A percentile compares a stretch with the other conserved stretches of the same genome.
phyloP scores from a whole-genome alignment of 1,284 basidiomycete species.

The Cryptococcus sp. region DNA sequence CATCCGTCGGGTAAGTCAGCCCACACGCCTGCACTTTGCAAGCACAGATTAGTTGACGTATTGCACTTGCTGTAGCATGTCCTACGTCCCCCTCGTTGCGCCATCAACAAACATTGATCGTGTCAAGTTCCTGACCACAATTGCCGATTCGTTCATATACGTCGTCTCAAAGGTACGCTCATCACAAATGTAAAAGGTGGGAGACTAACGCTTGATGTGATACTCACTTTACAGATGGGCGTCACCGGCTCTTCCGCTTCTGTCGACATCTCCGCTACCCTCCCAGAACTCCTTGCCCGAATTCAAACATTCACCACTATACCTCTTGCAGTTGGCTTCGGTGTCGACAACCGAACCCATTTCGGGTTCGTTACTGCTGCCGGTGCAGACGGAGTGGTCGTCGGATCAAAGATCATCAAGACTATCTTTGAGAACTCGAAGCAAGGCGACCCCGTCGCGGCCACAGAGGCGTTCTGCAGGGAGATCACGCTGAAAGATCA shows the following conservation, averaged over 20 bases:
- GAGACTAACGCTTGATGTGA: not conserved
- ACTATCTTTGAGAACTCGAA: constrained; percentile 68
- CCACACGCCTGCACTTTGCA: constrained; percentile 1
- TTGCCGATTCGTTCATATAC: constrained; percentile 97
- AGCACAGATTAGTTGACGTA: not conserved
- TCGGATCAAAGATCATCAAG: constrained; percentile 82
- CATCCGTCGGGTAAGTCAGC: constrained; percentile 67
- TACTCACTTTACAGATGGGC: constrained; percentile 71
- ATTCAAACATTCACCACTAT: constrained; percentile 71
- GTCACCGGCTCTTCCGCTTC: constrained; percentile 87
- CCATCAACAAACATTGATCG: constrained; percentile 86
- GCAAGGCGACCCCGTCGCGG: constrained; percentile 59
- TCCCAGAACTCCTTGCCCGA: constrained; percentile 75
- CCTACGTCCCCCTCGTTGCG: constrained; percentile 95
- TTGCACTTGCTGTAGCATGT: constrained; percentile 62
- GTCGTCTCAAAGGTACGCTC: constrained; percentile 78
- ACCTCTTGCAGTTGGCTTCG: constrained; percentile 94
- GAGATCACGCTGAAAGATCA: constrained; percentile 66
- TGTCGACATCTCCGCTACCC: constrained; percentile 69
- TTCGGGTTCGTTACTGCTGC: constrained; percentile 80
- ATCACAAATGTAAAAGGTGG: too few relatives aligned
- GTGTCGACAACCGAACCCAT: constrained; percentile 88
- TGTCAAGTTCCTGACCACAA: constrained; percentile 85
- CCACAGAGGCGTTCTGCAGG: constrained; percentile 74
- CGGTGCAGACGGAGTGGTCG: constrained; percentile 92